Percentiles rank a stretch among this genome's conserved stretches.
Conservation (phyloP, 2,329 filamentous ascomycete genomes). For the Aspergillus sp. region DNA sequence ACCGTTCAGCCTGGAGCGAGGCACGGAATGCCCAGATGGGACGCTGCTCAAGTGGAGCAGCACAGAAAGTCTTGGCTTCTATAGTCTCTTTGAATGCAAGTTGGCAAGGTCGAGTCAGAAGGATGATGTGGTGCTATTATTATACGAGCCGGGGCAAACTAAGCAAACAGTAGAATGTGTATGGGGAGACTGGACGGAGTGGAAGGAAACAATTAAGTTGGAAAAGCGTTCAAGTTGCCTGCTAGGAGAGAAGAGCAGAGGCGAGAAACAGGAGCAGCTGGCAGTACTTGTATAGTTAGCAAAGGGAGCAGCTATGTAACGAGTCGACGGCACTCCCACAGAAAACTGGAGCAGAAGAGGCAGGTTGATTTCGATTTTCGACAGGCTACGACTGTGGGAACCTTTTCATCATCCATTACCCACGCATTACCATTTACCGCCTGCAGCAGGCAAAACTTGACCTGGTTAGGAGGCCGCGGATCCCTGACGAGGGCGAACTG, state of each 20-base stretch:
- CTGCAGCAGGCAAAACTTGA: background rate
- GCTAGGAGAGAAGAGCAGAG: background rate
- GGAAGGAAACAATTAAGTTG: constrained; percentile 1
- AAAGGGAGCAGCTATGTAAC: constrained; percentile 1
- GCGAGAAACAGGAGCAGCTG: background rate
- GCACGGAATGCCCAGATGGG: constrained; percentile 24
- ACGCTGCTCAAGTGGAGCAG: constrained; percentile 20
- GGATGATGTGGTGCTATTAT: background rate
- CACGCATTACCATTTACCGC: background rate
- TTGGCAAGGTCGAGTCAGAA: constrained; percentile 4
- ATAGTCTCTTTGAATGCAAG: constrained; percentile 11
- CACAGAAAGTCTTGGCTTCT: constrained; percentile 19
- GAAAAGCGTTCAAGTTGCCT: background rate
- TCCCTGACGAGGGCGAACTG: background rate
- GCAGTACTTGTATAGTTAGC: constrained; percentile 2
- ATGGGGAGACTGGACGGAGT: background rate
- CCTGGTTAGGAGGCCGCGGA: background rate
- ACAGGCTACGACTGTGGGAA: background rate
- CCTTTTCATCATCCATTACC: constrained; percentile 8
- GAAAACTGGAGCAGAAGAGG: background rate
- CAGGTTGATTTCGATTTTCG: background rate
- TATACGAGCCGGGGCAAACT: background rate
- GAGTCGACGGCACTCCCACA: background rate
- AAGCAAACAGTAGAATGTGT: background rate
- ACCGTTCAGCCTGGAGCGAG: constrained; percentile 13